A percentile compares a stretch with the other conserved stretches of the same genome.
These are phyloP conservation scores for Vachellia pachyceras DNA, from an alignment of 306 rosid genomes.

Conservation along the genomic window DNA sequence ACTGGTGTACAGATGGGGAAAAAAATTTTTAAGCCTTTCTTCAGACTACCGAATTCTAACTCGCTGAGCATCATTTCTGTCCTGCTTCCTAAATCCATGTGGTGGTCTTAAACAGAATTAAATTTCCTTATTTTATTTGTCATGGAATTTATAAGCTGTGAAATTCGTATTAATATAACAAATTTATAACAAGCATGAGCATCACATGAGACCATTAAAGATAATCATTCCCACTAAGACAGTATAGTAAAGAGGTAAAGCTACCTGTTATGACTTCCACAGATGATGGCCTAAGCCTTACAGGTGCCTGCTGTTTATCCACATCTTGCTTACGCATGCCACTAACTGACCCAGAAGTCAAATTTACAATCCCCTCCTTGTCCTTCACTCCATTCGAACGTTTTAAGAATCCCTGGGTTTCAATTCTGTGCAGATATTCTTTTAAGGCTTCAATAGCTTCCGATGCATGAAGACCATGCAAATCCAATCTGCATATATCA, in stretches of 20 bases:
- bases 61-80: not conserved
- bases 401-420: constrained; percentile 52
- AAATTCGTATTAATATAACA: not conserved
- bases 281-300: constrained; percentile 55
- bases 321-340: constrained; percentile 37
- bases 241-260: constrained; percentile 19
- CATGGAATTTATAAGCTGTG: not conserved
- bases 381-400: constrained; percentile 45
- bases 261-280: constrained; percentile 87
- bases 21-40: not conserved
- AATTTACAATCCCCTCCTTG: constrained; percentile 38
- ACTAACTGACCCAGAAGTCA: constrained; percentile 51
- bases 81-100: not conserved
- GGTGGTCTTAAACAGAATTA: not conserved
- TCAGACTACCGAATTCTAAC: not conserved
- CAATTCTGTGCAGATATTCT: constrained; percentile 63
- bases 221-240: not conserved
- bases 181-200: not conserved
- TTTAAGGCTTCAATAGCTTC: constrained; percentile 80
- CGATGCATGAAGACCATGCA: constrained; percentile 91
- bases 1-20: not conserved
- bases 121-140: not conserved
- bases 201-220: not conserved
- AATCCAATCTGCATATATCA: constrained; percentile 71
- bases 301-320: constrained; percentile 47